Evolutionary conservation across 495 filamentous ascomycete genomes (phyloP).

Genomic region (Usnea hakonensis): DNA sequence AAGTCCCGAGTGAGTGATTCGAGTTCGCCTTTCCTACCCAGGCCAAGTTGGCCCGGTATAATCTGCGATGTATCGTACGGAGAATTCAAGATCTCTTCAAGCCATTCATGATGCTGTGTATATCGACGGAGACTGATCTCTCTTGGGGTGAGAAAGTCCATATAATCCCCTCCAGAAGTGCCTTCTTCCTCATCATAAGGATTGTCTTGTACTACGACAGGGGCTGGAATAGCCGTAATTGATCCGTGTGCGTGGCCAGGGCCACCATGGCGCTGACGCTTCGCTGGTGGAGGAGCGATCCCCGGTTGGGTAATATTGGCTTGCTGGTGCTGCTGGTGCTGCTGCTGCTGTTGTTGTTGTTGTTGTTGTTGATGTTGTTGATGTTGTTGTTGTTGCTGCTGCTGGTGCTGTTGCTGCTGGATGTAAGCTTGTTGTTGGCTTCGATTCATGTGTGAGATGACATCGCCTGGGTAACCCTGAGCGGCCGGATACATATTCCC

Average conservation of each 20-base stretch:
- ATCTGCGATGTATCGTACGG: slow-evolving; percentile 78
- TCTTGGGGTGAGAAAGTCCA: slow-evolving; percentile 79
- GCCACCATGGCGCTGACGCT: slow-evolving; percentile 19
- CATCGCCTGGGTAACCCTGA: slow-evolving; percentile 27
- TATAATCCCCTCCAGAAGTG: slow-evolving; percentile 70
- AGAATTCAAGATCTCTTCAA: slow-evolving; percentile 92
- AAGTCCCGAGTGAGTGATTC: slow-evolving; percentile 73
- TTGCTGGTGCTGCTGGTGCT: slow-evolving; percentile 23
- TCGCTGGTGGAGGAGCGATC: slow-evolving; percentile 20
- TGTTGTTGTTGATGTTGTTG: slow-evolving; percentile 25
- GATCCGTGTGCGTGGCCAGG: slow-evolving; percentile 15
- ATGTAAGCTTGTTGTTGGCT: slow-evolving; percentile 25
- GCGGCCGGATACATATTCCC: slow-evolving; percentile 22
- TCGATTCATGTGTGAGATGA: slow-evolving; percentile 25
- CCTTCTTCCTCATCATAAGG: slow-evolving; percentile 79
- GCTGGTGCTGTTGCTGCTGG: slow-evolving; percentile 20
- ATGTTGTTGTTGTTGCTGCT: slow-evolving; percentile 18
- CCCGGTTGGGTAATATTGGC: slow-evolving; percentile 13
- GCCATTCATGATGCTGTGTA: slow-evolving; percentile 95
- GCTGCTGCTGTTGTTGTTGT: slow-evolving; percentile 20
- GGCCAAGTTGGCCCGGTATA: slow-evolving; percentile 74
- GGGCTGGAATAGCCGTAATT: slow-evolving; percentile 15
- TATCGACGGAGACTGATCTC: slow-evolving; percentile 81
- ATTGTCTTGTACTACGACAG: slow-evolving; percentile 7
- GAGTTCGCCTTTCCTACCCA: slow-evolving; percentile 82